Percentiles rank a stretch among this genome's conserved stretches.
Conservation (phyloP, 129 eudicot species). For the Pulicaria dysenterica region DNA sequence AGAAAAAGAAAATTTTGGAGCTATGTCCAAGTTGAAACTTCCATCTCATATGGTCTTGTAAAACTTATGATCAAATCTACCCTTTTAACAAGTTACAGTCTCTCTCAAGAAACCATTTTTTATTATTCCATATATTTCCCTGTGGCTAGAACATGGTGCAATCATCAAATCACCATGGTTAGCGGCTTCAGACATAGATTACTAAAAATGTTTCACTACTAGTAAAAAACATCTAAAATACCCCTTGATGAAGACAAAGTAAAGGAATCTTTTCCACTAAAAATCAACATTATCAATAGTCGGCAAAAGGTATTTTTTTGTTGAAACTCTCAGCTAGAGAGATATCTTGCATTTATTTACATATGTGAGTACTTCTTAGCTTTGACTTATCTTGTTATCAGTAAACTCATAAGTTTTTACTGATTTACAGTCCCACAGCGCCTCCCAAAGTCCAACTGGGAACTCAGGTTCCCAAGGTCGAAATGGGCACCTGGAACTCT, state of each 20-base stretch:
- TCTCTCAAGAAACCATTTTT: background rate
- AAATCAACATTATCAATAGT: background rate
- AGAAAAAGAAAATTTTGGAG: background rate
- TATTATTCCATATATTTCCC: constrained; percentile 5
- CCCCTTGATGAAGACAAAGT: too few relatives aligned
- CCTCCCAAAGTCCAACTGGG: constrained; percentile 44
- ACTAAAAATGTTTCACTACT: background rate
- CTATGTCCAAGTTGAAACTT: background rate
- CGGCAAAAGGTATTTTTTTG: too few relatives aligned
- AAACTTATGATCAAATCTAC: background rate
- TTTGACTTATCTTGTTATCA: constrained; percentile 4
- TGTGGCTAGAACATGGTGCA: background rate
- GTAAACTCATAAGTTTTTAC: constrained; percentile 23
- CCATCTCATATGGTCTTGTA: constrained; percentile 8
- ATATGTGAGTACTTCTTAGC: background rate
- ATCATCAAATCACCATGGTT: background rate
- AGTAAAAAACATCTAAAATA: background rate
- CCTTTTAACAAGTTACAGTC: constrained; percentile 11
- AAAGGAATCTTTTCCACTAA: background rate
- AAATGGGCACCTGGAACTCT: constrained; percentile 71
- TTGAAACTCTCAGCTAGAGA: too few relatives aligned
- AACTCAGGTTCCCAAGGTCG: constrained; percentile 52
- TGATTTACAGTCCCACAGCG: constrained; percentile 30
- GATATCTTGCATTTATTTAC: too few relatives aligned
- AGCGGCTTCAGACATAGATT: constrained; percentile 6